Conservation (phyloP, 176 grass and related monocot species). For the Thinopyrum elongatum region DNA sequence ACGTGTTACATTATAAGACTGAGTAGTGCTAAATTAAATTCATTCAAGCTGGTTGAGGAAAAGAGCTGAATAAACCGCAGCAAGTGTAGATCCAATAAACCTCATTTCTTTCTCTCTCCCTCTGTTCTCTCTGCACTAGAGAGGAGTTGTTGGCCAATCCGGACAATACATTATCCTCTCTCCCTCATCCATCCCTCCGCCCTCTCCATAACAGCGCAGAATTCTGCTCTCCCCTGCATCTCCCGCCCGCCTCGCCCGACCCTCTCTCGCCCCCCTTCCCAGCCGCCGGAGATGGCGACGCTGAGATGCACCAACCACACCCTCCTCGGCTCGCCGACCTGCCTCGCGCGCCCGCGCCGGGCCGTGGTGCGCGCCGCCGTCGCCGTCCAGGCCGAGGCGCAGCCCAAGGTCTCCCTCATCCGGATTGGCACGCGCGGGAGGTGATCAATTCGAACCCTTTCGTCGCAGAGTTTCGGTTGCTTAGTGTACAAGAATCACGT, state of each 20-base stretch:
- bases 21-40: not conserved
- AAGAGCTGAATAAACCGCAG: not conserved
- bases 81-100: constrained; percentile 11
- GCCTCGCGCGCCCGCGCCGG: constrained; percentile 37
- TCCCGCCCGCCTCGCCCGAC: not conserved
- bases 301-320: constrained; percentile 52
- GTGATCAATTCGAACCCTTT: constrained; percentile 43
- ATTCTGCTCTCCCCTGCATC: not conserved
- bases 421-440: constrained; percentile 94
- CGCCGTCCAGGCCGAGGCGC: constrained; percentile 64
- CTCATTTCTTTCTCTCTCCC: not conserved
- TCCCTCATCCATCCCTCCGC: constrained; percentile 26
- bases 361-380: constrained; percentile 57
- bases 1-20: too few relatives aligned
- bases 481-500: too few relatives aligned
- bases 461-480: not conserved
- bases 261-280: not conserved
- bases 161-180: constrained; percentile 64
- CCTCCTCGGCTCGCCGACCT: constrained; percentile 47
- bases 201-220: not conserved
- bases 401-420: constrained; percentile 80
- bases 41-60: not conserved
- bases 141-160: constrained; percentile 48
- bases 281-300: constrained; percentile 40
- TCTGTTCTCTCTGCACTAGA: not conserved